Conservation (phyloP, 768 basidiomycete genomes). For the Trametes maxima region DNA sequence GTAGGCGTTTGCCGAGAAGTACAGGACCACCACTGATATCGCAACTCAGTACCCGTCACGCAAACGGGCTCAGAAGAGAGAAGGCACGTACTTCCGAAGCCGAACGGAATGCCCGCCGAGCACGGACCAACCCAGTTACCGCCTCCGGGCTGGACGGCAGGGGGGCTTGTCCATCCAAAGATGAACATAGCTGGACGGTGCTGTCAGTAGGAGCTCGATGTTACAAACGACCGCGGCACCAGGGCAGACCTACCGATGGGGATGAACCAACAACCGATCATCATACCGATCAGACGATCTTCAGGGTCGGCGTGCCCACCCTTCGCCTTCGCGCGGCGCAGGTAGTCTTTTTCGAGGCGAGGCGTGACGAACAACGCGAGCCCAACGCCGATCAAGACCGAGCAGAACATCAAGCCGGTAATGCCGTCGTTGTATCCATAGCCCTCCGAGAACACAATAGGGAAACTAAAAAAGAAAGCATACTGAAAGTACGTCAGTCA, state of each 20-base stretch:
- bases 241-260: constrained; percentile 25
- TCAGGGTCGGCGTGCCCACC: constrained; percentile 45
- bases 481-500: constrained; percentile 21
- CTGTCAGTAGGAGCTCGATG: background rate
- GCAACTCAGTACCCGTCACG: background rate
- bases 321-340: constrained; percentile 34
- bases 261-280: constrained; percentile 41
- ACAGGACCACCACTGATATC: constrained; percentile 37
- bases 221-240: background rate
- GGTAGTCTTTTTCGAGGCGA: constrained; percentile 38
- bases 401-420: constrained; percentile 43
- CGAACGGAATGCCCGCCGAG: constrained; percentile 41
- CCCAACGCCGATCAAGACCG: constrained; percentile 41
- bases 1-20: constrained; percentile 44
- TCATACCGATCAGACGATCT: constrained; percentile 42
- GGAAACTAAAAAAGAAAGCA: constrained; percentile 38
- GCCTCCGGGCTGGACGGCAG: constrained; percentile 36
- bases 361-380: constrained; percentile 39
- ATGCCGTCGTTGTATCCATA: constrained; percentile 42
- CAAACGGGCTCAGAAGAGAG: background rate
- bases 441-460: constrained; percentile 41
- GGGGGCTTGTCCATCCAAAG: constrained; percentile 44
- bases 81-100: constrained; percentile 35
- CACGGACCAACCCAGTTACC: constrained; percentile 42
- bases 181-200: constrained; percentile 38